Evolutionary conservation across 2,329 filamentous ascomycete genomes (phyloP).

Genomic region (Colletotrichum godetiae): DNA sequence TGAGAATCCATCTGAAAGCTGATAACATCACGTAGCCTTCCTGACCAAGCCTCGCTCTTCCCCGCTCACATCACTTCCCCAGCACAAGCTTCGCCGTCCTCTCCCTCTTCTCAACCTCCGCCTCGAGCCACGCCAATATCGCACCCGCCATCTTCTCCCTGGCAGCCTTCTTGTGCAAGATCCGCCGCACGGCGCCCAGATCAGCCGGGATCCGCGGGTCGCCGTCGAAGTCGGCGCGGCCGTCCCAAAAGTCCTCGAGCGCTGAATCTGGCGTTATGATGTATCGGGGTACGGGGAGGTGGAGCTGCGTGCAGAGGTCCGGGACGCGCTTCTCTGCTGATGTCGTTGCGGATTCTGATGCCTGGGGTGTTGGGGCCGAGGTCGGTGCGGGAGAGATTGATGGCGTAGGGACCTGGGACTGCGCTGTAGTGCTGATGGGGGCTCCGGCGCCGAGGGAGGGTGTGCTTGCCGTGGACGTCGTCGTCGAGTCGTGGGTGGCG

Average conservation of each 20-base stretch:
- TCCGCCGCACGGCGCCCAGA: slow-evolving; percentile 48
- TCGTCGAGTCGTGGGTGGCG: not conserved
- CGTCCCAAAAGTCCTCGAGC: slow-evolving; percentile 47
- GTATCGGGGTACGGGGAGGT: slow-evolving; percentile 49
- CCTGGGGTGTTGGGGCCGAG: not conserved
- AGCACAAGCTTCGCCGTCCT: not conserved
- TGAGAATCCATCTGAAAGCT: not conserved
- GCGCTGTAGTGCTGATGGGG: not conserved
- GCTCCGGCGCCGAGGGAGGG: not conserved
- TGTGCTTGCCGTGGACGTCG: not conserved
- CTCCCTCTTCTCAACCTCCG: slow-evolving; percentile 36
- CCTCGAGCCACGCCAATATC: slow-evolving; percentile 50
- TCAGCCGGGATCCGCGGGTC: slow-evolving; percentile 44
- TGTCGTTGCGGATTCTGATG: slow-evolving; percentile 8
- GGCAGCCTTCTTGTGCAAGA: slow-evolving; percentile 48
- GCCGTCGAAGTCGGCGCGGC: slow-evolving; percentile 47
- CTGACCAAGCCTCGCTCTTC: not conserved
- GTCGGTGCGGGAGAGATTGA: slow-evolving; percentile 14
- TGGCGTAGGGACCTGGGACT: not conserved
- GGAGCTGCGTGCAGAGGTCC: slow-evolving; percentile 47
- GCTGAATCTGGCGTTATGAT: slow-evolving; percentile 37
- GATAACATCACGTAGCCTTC: not conserved
- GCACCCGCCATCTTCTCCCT: slow-evolving; percentile 52
- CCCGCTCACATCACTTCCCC: not conserved
- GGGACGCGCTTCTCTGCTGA: slow-evolving; percentile 43